These are phyloP conservation scores for Leersia perrieri DNA, from an alignment of 176 grass and related monocot species.

Conservation along the genomic window DNA sequence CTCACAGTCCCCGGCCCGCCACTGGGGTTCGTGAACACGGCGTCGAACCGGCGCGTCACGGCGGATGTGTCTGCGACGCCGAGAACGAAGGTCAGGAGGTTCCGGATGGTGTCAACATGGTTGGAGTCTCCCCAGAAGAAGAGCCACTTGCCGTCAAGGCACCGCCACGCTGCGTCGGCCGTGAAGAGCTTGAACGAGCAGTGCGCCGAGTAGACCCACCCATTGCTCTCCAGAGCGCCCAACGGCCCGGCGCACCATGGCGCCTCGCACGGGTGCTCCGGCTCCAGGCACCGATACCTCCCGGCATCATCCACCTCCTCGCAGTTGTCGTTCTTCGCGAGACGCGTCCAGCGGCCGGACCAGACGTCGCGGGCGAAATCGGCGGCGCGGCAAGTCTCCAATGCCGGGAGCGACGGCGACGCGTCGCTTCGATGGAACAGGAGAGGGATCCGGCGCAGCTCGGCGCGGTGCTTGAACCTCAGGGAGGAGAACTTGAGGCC, in stretches of 20 bases:
- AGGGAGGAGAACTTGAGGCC: conserved; percentile 86
- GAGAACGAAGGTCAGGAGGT: conserved; percentile 76
- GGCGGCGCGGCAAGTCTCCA: conserved; percentile 47
- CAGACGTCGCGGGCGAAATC: conserved; percentile 57
- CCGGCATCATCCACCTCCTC: conserved; percentile 55
- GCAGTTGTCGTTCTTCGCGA: conserved; percentile 49
- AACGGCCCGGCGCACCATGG: conserved; percentile 85
- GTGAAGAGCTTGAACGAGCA: conserved; percentile 84
- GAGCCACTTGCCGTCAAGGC: conserved; percentile 83
- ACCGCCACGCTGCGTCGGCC: conserved; percentile 66
- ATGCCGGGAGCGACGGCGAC: conserved; percentile 44
- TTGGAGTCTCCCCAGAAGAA: conserved; percentile 99
- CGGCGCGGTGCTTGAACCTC: conserved; percentile 65
- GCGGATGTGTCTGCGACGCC: conserved; percentile 46
- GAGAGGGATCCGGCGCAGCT: conserved; percentile 54
- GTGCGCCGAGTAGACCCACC: conserved; percentile 97
- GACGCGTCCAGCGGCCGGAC: conserved; percentile 90
- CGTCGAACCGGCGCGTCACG: conserved; percentile 73
- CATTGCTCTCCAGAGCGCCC: conserved; percentile 86
- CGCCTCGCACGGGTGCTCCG: conserved; percentile 49
- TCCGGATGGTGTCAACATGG: conserved; percentile 93
- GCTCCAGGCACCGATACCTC: conserved; percentile 75
- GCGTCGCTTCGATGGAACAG: conserved; percentile 38
- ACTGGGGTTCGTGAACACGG: conserved; percentile 53
- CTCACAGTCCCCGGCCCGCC: conserved; percentile 48